Evolutionary conservation across 2,329 filamentous ascomycete genomes (phyloP), one percentile per base, ranked within the genome.

Genomic region (Zymoseptoria brevis): DNA sequence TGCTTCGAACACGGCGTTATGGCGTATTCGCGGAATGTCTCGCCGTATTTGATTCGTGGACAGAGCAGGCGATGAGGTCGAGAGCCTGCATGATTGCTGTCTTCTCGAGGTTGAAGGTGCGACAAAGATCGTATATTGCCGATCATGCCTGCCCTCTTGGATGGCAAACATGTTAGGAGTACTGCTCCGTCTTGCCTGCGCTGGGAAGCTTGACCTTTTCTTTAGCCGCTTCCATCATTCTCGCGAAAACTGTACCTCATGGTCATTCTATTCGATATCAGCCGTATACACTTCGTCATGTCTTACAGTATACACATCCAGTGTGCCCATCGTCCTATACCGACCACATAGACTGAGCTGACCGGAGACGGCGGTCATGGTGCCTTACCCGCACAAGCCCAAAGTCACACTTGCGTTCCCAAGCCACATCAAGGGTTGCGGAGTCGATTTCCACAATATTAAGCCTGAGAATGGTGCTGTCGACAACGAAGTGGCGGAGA

Each of bases 391-490:
- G 3, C 19, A 53, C 16, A 58, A 55, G 21, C 13, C 19, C 1
- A 19, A 45, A 11, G 19, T 60, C 11, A n/a, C 54, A 19, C 8
- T 35, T 8, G 30, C 30, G 8, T 35, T 35, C 30, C 30, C 30
- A 13, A 35, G 30, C 13, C 57, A 19, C 58, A 26, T 8, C 54
- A 56, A 19, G 22, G 11, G 53, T 4, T 66, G 61, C 53, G 55
- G 53, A 6, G 60, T 67, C 29, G 24, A 24, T 2, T 45, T 9
- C 29, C 53, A 60, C 11, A 50, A 57, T 29, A 41, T 67, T 8
- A 19, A 21, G 13, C 21, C 30, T 16, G 35, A 54, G 9, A 62
- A 66, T 53, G 21, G 30, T 35, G 30, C 30, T 13, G 30, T 35
- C 9, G 30, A 35, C 30, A 35, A 9, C 8, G 9, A 35, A 13